Percentiles rank a stretch among this genome's conserved stretches.
These are phyloP conservation scores for Dendrocalamus sinicus DNA, from an alignment of 176 grass and related monocot genomes.

Conservation along the genomic window DNA sequence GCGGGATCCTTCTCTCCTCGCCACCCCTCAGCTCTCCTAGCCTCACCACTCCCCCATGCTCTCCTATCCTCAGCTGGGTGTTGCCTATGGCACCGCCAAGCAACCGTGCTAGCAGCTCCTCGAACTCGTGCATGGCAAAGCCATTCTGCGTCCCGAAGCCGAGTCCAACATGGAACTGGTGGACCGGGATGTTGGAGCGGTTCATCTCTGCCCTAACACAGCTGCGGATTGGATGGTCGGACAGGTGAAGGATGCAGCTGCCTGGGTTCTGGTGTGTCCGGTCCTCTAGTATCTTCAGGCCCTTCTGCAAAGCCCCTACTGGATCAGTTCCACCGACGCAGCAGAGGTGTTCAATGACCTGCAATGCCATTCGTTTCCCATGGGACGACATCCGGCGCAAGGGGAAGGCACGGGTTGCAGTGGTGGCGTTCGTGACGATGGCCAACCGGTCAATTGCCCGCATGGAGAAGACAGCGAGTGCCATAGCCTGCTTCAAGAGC, in stretches of 20 bases:
- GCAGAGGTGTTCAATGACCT: conserved; percentile 86
- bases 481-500: conserved; percentile 89
- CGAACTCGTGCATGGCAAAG: conserved; percentile 88
- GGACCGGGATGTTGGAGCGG: conserved; percentile 51
- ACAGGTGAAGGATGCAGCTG: conserved; percentile 81
- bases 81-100: conserved; percentile 76
- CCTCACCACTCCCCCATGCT: conserved; percentile 62
- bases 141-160: conserved; percentile 75
- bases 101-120: conserved; percentile 77
- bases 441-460: conserved; percentile 74
- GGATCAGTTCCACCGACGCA: conserved; percentile 75
- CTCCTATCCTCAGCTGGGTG: conserved; percentile 75
- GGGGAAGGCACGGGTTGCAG: conserved; percentile 83
- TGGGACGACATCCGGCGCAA: conserved; percentile 83
- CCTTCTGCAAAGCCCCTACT: conserved; percentile 77
- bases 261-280: conserved; percentile 82
- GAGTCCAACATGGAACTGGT: conserved; percentile 82
- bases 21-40: conserved; percentile 82
- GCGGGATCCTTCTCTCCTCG: conserved; percentile 85
- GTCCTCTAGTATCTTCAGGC: conserved; percentile 87
- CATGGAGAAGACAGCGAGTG: conserved; percentile 86
- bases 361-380: conserved; percentile 78
- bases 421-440: conserved; percentile 87
- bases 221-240: conserved; percentile 55
- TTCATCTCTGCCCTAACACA: conserved; percentile 46